Evolutionary conservation across 495 filamentous ascomycete genomes (phyloP), one percentile per base, ranked within the genome.

Genomic region (Penicillium ochrochloron): DNA sequence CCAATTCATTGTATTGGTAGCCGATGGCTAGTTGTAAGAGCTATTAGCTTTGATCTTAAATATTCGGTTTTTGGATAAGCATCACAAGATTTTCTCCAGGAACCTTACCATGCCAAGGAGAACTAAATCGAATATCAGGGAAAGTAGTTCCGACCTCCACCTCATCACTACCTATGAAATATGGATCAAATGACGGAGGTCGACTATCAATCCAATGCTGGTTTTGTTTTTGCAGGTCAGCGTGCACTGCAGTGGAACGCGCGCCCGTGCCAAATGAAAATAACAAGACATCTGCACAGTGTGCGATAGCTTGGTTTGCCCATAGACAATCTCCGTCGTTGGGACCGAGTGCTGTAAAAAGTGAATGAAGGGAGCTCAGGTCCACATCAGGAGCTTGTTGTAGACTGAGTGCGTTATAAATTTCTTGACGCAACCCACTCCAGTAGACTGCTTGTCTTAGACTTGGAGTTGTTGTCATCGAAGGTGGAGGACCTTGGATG

Each of bases 281-380:
- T 17, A 73, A 25, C 19, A 73, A 63, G 5, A 73, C 68, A 57
- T 71, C 68, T 5, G 70, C 68, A 37, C 68, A 71, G 48, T 73
- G 70, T 25, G 70, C 66, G 27, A 73, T 73, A 14, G 70, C 68
- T 39, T 70, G 68, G 23, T 73, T 73, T 23, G 70, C 70, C 70
- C 68, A 73, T 21, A 65, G 57, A 27, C 66, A 71, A 37, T 71
- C 70, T 19, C 66, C 68, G 21, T 63, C 59, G 37, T 71, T 63
- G 3, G 65, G 65, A 0, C 68, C 63, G 19, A 73, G 51, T 2
- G 65, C 56, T 0, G 59, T 66, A 25, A 69, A 70, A 1, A 71
- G 48, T 0, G 68, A 70, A 52, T 71, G 64, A n/a, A 73, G 61
- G 12, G 66, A 71, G 41, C 70, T 71, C 29, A 73, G 29, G 17